phyloP scores from a whole-genome alignment of 2,329 filamentous ascomycete genomes.

The Simplicillium aogashimaense region DNA sequence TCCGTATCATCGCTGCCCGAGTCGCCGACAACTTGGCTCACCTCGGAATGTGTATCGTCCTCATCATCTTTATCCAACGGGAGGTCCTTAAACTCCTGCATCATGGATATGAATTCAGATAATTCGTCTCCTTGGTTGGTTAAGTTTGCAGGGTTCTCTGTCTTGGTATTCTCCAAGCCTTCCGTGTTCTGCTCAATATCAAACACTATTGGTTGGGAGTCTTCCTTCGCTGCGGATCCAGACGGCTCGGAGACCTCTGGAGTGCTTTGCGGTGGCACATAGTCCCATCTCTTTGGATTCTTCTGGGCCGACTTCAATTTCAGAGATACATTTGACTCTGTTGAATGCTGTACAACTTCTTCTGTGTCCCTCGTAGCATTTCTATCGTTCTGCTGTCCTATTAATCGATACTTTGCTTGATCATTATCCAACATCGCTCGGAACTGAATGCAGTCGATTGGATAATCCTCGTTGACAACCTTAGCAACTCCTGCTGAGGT shows the following conservation, averaged over 20 bases:
- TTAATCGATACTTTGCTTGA: slow-evolving; percentile 49
- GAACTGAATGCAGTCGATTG: slow-evolving; percentile 57
- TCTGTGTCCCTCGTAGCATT: slow-evolving; percentile 2
- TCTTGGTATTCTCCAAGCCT: neutral
- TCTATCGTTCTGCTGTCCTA: slow-evolving; percentile 27
- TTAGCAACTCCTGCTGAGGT: slow-evolving; percentile 14
- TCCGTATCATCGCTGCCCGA: slow-evolving; percentile 11
- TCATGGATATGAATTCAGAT: slow-evolving; percentile 52
- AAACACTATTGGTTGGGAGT: slow-evolving; percentile 16
- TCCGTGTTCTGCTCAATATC: slow-evolving; percentile 9
- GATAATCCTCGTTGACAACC: slow-evolving; percentile 60
- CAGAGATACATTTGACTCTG: slow-evolving; percentile 23
- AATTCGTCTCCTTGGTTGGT: slow-evolving; percentile 39
- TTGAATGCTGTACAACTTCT: slow-evolving; percentile 8
- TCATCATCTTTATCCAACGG: slow-evolving; percentile 42
- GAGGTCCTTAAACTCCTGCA: slow-evolving; percentile 50
- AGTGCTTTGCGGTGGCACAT: slow-evolving; percentile 26
- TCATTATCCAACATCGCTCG: slow-evolving; percentile 46
- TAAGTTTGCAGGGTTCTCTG: neutral
- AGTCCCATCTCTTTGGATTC: slow-evolving; percentile 26
- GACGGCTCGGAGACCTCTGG: slow-evolving; percentile 21
- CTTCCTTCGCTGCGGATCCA: slow-evolving; percentile 10
- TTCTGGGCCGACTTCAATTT: slow-evolving; percentile 36
- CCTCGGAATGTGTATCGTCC: slow-evolving; percentile 17
- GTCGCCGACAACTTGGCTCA: neutral